These are phyloP conservation scores for Dothistroma septosporum DNA, from an alignment of 2,329 filamentous ascomycete species.

Conservation along the genomic window DNA sequence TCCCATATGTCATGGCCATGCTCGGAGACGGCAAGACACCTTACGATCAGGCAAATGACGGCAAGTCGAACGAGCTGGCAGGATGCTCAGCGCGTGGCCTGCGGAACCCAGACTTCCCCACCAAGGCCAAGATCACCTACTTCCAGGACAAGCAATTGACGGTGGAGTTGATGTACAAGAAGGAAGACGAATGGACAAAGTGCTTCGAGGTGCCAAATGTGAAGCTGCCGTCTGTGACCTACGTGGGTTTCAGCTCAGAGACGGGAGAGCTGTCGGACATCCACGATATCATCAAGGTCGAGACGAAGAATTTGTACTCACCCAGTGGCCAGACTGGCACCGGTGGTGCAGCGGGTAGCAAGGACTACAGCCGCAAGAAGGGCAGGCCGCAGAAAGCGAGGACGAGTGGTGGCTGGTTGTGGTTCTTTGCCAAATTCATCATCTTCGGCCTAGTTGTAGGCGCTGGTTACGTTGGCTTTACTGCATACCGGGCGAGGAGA, in stretches of 20 bases:
- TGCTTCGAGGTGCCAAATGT: conserved; percentile 72
- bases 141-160: conserved; percentile 92
- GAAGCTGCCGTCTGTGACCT: conserved; percentile 70
- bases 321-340: conserved; percentile 41
- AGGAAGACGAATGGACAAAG: conserved; percentile 77
- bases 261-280: conserved; percentile 96
- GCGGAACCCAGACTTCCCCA: conserved; percentile 70
- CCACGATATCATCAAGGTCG: conserved; percentile 88
- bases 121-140: conserved; percentile 85
- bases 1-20: conserved; percentile 99
- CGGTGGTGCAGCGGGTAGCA: conserved; percentile 24
- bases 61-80: conserved; percentile 86
- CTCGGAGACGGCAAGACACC: conserved; percentile 80
- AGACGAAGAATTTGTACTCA: conserved; percentile 83
- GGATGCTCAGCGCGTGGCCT: conserved; percentile 93
- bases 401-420: conserved; percentile 57
- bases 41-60: conserved; percentile 93
- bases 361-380: conserved; percentile 44
- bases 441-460: conserved; percentile 66
- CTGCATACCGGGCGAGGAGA: conserved; percentile 65
- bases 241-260: conserved; percentile 70
- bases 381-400: conserved; percentile 46
- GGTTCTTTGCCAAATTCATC: conserved; percentile 78
- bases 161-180: conserved; percentile 91
- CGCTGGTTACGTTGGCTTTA: conserved; percentile 81